Base-by-base conservation (phyloP, 331 rosid species). In the Arachis monticola region DNA sequence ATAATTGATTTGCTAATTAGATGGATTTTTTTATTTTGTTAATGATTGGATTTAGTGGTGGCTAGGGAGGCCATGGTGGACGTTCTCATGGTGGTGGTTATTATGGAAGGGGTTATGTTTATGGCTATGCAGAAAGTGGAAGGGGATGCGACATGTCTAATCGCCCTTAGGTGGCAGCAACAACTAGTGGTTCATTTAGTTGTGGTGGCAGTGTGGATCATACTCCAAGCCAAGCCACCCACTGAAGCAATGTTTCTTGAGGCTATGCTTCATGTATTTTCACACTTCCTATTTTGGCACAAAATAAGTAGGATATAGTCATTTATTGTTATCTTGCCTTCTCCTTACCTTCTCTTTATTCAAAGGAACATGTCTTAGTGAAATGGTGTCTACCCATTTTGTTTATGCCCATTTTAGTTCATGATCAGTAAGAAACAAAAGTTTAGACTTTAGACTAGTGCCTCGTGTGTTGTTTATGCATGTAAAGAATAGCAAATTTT, bases 11-110 rank as follows among this genome's bases (percentile, higher is more conserved):
- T 22, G 27, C 27, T 22, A 22, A 22, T 22, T 22, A 22, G 27
- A 22, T 22, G 27, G 27, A 22, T 22, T 22, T 22, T 17, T 22
- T 22, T 22, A 22, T 22, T 22, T 22, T 22, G 27, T 22, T 22
- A 22, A 22, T 22, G 27, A 22, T 22, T 22, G 27, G 27, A 22
- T 22, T 22, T 74, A 22, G 81, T 6, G 92, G 91, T 30, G 90
- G 90, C 38, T 77, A 91, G 31, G 90, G 96, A 0, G 88, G 87
- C 8, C 83, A 79, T 11, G 91, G 90, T 52, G 88, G 90, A n/a
- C 82, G 87, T n/a, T 6, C 47, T 67, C 79, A 80, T 0, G 91
- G 90, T 53, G 83, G 86, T 73, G 83, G 86, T 73, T 90, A 84
- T 71, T 78, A 84, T 56, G 92, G 96, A 17, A 80, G 89, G 72